These are phyloP conservation scores for Zymoseptoria passerinii DNA, from an alignment of 2,329 filamentous ascomycete species.

Conservation along the genomic window DNA sequence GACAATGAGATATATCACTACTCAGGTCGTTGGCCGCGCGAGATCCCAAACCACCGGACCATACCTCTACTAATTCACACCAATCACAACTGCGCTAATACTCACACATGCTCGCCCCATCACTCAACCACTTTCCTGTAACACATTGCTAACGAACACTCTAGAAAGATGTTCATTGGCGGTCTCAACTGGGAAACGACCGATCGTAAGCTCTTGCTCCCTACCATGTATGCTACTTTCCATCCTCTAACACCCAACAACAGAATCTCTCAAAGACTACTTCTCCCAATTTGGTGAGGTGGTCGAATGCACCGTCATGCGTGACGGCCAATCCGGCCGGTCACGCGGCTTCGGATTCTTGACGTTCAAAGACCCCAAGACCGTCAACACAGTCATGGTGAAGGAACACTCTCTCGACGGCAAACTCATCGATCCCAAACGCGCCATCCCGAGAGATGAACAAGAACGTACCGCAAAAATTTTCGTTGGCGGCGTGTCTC, in stretches of 20 bases:
- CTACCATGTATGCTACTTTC: not conserved
- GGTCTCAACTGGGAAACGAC: constrained; percentile 99
- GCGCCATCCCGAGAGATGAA: constrained; percentile 92
- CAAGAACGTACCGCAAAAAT: constrained; percentile 98
- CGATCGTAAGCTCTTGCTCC: constrained; percentile 62
- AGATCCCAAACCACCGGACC: not conserved
- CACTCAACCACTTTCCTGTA: constrained; percentile 13
- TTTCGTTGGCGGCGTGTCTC: constrained; percentile 94
- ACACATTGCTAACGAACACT: constrained; percentile 2
- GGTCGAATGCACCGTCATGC: constrained; percentile 97
- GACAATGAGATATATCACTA: not conserved
- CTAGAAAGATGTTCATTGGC: constrained; percentile 99
- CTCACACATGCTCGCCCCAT: constrained; percentile 3
- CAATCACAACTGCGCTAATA: not conserved
- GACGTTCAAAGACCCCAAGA: constrained; percentile 95
- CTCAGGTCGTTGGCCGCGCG: not conserved
- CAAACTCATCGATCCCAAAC: constrained; percentile 98
- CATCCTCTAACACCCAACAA: constrained; percentile 22
- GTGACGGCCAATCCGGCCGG: constrained; percentile 84
- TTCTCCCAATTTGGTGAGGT: constrained; percentile 98
- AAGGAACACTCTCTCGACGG: constrained; percentile 98
- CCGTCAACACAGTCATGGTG: constrained; percentile 98
- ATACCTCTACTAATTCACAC: not conserved
- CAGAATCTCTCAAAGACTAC: constrained; percentile 93
- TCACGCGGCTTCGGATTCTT: constrained; percentile 96